phyloP scores from a whole-genome alignment of 2,329 filamentous ascomycete genomes.

The Cladosporium sp. region DNA sequence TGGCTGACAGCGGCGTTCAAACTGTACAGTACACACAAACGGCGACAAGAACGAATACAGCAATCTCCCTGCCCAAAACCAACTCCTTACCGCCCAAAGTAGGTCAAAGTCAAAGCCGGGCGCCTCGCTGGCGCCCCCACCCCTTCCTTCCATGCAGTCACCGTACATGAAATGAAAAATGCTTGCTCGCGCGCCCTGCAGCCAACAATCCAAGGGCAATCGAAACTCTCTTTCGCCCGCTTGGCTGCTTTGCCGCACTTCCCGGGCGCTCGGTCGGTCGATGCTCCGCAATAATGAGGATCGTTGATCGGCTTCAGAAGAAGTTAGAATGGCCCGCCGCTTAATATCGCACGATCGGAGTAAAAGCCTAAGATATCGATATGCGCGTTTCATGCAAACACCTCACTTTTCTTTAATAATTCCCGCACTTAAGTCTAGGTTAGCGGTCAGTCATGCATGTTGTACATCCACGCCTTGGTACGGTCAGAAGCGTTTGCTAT shows the following conservation, averaged over 20 bases:
- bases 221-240: conserved; percentile 1
- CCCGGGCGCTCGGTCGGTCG: conserved; percentile 2
- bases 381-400: not conserved
- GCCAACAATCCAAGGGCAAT: too few relatives aligned
- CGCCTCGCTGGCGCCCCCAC: conserved; percentile 7
- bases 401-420: not conserved
- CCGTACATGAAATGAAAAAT: conserved; percentile 3
- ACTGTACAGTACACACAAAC: not conserved
- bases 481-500: too few relatives aligned
- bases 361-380: not conserved
- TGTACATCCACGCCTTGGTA: too few relatives aligned
- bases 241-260: conserved; percentile 1
- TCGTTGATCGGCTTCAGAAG: not conserved
- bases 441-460: not conserved
- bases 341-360: not conserved
- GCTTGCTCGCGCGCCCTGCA: conserved; percentile 5
- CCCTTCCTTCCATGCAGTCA: not conserved
- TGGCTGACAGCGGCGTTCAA: not conserved
- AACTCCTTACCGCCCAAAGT: not conserved
- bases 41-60: not conserved
- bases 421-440: not conserved
- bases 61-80: not conserved
- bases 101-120: not conserved
- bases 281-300: not conserved
- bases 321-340: not conserved